Evolutionary conservation across 306 rosid species (phyloP).

Genomic region (Comarum palustre): DNA sequence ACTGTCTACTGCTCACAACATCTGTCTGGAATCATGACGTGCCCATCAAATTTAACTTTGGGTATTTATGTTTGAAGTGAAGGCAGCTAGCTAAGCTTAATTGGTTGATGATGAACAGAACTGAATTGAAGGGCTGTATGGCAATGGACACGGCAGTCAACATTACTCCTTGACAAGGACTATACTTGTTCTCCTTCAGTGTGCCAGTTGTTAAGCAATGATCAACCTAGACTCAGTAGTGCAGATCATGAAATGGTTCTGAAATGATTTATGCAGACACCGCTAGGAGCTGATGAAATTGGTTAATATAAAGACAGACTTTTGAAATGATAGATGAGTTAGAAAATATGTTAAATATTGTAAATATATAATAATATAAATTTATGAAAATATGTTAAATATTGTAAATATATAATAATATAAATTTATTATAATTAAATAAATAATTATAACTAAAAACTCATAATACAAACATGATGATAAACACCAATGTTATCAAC

Average conservation of each 20-base stretch:
- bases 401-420: no score
- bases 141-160: no score
- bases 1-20: constrained; percentile 31
- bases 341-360: no score
- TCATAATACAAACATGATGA: no score
- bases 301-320: background rate
- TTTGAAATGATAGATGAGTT: no score
- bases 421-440: no score
- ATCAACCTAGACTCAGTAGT: background rate
- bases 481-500: no score
- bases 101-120: constrained; percentile 22
- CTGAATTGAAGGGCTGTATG: constrained; percentile 14
- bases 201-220: constrained; percentile 16
- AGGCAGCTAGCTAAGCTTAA: constrained; percentile 10
- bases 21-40: constrained; percentile 25
- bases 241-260: constrained; percentile 26
- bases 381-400: no score
- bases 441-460: no score
- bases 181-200: constrained; percentile 8
- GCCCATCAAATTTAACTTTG: constrained; percentile 16
- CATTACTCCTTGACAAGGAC: constrained; percentile 35
- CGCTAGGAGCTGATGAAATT: background rate
- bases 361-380: no score
- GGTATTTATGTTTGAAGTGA: constrained; percentile 32
- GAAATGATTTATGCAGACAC: background rate